phyloP scores from a whole-genome alignment of 164 flowering plant genomes.

The Piper longum region DNA sequence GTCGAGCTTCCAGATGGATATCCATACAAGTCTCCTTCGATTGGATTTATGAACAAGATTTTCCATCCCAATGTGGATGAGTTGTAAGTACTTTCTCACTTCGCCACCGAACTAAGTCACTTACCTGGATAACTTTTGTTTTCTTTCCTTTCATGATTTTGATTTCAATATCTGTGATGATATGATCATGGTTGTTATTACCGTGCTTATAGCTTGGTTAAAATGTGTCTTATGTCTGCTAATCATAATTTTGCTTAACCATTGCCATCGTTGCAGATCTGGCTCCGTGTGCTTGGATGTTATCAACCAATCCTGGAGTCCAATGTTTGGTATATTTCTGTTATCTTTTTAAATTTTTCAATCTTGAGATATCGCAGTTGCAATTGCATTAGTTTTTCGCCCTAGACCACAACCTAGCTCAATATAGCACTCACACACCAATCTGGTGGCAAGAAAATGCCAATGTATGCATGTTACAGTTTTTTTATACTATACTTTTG shows the following conservation, averaged over 20 bases:
- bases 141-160: not conserved
- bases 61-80: slow-evolving; percentile 97
- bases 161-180: too few relatives aligned
- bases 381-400: not conserved
- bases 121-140: not conserved
- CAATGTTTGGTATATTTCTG: slow-evolving; percentile 71
- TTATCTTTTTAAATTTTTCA: not conserved
- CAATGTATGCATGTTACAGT: too few relatives aligned
- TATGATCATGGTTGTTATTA: too few relatives aligned
- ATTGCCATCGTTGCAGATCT: slow-evolving; percentile 39
- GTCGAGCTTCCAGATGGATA: slow-evolving; percentile 82
- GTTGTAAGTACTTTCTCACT: slow-evolving; percentile 9
- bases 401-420: too few relatives aligned
- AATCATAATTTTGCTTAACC: too few relatives aligned
- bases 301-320: slow-evolving; percentile 95
- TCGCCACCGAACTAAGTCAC: not conserved
- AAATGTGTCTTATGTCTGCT: too few relatives aligned
- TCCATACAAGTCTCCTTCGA: slow-evolving; percentile 78
- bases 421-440: too few relatives aligned
- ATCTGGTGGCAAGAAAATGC: too few relatives aligned
- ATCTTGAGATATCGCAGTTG: not conserved
- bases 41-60: slow-evolving; percentile 86
- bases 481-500: too few relatives aligned
- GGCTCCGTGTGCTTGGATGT: slow-evolving; percentile 99
- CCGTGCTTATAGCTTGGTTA: too few relatives aligned